Base-by-base conservation (phyloP, 2,329 filamentous ascomycete species). In the Lecanosticta acicola region DNA sequence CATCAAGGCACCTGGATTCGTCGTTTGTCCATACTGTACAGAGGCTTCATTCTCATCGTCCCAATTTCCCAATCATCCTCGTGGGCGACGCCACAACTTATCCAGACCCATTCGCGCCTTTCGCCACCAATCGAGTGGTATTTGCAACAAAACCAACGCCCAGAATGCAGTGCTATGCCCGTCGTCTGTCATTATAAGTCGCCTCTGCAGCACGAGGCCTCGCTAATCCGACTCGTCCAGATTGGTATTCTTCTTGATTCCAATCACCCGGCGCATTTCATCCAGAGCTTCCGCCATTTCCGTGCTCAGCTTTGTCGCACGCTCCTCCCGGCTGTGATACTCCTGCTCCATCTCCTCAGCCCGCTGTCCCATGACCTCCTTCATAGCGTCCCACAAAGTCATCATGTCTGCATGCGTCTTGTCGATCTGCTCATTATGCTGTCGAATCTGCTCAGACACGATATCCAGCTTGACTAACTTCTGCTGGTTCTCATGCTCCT, bases 221-320 rank as follows among this genome's bases (percentile, higher is more conserved):
- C 45, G 45, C 41, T 48, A 43, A 48, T 34, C 20, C 9, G 36
- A 43, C 13, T 43, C 33, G 20, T 43, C 38, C 43, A 43, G 24
- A 5, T 21, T 41, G 13, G 50, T 53, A 39, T 54, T 57, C 50
- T 77, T 68, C 68, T 85, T 82, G 41, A 85, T 75, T 43, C 76
- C 80, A 53, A 89, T 73, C 11, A 85, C 83, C 85, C 85, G 89
- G 59, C 73, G 79, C 65, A 90, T 74, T 69, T 87, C 80, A 51
- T 80, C 73, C 41, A 85, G 67, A 19, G 79, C 70, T 46, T 65
- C 66, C 51, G 80, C 72, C 56, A 85, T 83, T 59, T 84, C 77
- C 19, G 73, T 68, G 60, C 86, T 83, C 51, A 79, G 73, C 53
- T 70, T 68, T 26, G 67, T 71, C 3, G 79, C 80, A 50, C 73